A percentile compares a stretch with the other conserved stretches of the same genome.
Conservation (phyloP, 2,329 filamentous ascomycete genomes). For the Scedosporium minutisporum region DNA sequence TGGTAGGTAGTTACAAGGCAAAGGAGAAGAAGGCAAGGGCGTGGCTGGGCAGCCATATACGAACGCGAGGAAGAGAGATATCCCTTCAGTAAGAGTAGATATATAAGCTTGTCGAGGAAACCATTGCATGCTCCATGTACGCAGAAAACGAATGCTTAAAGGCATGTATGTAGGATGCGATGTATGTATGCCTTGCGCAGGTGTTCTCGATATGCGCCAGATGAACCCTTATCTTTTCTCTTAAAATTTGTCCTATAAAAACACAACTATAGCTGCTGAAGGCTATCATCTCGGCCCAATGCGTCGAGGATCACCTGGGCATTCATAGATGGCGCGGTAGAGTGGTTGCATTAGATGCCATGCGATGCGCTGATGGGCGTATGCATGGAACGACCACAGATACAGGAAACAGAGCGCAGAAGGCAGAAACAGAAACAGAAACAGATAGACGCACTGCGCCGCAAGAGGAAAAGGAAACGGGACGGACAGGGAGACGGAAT, state of each 20-base stretch:
- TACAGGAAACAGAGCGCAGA: neutral
- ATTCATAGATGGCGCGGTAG: neutral
- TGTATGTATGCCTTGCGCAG: neutral
- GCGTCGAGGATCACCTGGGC: no score
- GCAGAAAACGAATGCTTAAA: neutral
- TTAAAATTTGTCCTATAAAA: no score
- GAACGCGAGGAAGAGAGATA: neutral
- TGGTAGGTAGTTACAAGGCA: neutral
- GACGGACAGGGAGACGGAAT: no score
- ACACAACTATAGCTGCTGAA: no score
- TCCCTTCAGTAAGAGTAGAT: neutral
- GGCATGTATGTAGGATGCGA: neutral
- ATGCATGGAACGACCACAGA: neutral
- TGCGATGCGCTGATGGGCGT: neutral
- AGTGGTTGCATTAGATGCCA: neutral
- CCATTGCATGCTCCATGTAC: no score
- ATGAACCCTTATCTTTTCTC: no score
- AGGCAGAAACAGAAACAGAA: neutral
- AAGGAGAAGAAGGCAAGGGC: neutral
- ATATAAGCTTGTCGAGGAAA: neutral
- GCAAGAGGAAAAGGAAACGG: no score
- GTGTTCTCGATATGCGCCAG: no score
- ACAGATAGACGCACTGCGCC: neutral
- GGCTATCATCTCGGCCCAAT: no score
- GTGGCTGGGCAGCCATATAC: neutral